Base-by-base conservation (phyloP, 768 basidiomycete species). In the Mrakia frigida region DNA sequence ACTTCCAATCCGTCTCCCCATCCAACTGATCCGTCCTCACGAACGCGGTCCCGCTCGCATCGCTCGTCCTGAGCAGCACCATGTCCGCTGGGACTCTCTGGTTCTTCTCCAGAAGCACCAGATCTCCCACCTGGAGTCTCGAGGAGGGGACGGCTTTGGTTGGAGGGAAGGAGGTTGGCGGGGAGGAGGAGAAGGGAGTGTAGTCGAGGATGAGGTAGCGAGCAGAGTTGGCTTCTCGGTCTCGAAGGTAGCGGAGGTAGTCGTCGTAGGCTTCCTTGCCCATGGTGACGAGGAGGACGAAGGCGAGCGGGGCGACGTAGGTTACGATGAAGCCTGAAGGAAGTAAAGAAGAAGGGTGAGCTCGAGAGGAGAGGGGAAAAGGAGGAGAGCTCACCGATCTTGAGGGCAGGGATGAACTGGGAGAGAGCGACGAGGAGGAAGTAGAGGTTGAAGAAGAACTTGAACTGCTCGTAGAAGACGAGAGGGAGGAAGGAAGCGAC, bases 181-280 rank as follows among this genome's bases (percentile, higher is more conserved):
- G 72, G 41, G 81, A 74, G 35, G 65, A 78, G 84, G 65, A 79
- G 84, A 28, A 81, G 25, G 86, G 80, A 75, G 31, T 79, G 77
- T 33, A 77, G 75, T 67, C 80, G 85, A 6, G 88, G 87, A 74
- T 90, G 74, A 92, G 88, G 83, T 98, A 98, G 79, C 90, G 90
- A 77, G 92, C 90, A 0, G 94, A 97, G 82, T 99, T 99, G 74
- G 97, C 94, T 83, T 98, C 94, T 59, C 89, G 87, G 84, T 98
- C 97, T 68, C 97, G 90, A 13, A 90, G 88, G 81, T 95, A 87
- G 35, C 96, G 92, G 81, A 93, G 91, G 86, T 97, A 98, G 85
- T 99, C 96, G 82, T 99, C 97, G 81, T 94, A 96, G 3, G 97
- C 97, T 84, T 99, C 97, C 83, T 99, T 99, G 31, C 96, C 96